Evolutionary conservation across 768 basidiomycete species (phyloP), one percentile per base, ranked within the genome.

Genomic region (Mycena capillaripes): DNA sequence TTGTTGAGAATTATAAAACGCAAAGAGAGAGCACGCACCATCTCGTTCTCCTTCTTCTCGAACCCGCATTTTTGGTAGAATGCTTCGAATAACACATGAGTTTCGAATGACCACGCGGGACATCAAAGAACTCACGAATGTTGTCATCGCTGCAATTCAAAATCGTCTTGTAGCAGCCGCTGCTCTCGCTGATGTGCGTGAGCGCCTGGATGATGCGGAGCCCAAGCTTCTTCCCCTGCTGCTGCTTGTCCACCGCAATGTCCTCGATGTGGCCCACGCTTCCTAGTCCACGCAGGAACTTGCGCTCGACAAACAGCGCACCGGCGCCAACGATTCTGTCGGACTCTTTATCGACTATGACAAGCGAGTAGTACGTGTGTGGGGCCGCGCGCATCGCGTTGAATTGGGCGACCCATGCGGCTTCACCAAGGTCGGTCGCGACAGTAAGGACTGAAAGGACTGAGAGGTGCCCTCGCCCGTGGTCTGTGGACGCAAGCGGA

Each of bases 21-120:
- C n/a, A 17, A 38, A 38, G 61, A 34, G 59, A 65, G 36, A 53
- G 0, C 21, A 81, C 86, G 69, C 67, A 93, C 97, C 97, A 99
- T 99, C 82, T 98, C 95, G 77, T 89, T 91, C 82, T 97, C 97
- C 83, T 97, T 97, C 85, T 92, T 93, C 82, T 89, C 87, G 78
- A 85, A 98, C 25, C 97, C 97, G 80, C 97, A 99, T 83, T 99
- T 99, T 82, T 96, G 87, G 82, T 99, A 99, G 85, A 99, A 99
- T 11, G 95, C 97, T 98, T 19, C 29, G 48, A 46, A 58, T 53
- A 52, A 57, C 66, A 66, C 73, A 73, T 58, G 38, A 68, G 21
- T n/a, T n/a, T n/a, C 36, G 36, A 23, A 21, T 27, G 71, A 44
- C n/a, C 66, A 70, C 58, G 30, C 57, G 57, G 36, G 40, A 72